phyloP scores from a whole-genome alignment of 2,329 filamentous ascomycete species.

The Aplosporella prunicola region DNA sequence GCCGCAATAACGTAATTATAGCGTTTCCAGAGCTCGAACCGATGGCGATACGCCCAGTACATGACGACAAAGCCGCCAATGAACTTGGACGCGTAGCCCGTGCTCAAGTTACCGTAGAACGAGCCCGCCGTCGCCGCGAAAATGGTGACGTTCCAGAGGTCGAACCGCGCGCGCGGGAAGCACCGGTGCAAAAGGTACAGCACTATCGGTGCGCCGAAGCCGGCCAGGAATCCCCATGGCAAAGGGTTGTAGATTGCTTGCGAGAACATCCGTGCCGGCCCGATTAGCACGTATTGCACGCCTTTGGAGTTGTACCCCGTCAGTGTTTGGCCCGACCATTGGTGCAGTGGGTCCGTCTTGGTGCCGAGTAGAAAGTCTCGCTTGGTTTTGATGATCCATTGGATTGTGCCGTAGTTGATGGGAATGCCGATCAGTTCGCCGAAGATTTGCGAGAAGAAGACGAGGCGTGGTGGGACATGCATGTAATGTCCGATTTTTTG shows the following conservation, averaged over 20 bases:
- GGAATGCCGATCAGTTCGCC: conserved; percentile 50
- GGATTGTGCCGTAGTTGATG: conserved; percentile 52
- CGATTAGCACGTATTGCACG: conserved; percentile 52
- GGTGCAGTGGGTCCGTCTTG: conserved; percentile 45
- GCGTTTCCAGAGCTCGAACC: conserved; percentile 48
- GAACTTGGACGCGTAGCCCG: conserved; percentile 47
- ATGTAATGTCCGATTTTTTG: conserved; percentile 57
- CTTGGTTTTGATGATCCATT: conserved; percentile 51
- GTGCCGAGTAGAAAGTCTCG: conserved; percentile 45
- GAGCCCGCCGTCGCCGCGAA: conserved; percentile 47
- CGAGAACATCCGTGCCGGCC: conserved; percentile 42
- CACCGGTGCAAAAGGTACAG: conserved; percentile 44
- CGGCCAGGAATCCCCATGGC: conserved; percentile 46
- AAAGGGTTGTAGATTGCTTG: conserved; percentile 40
- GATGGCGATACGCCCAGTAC: conserved; percentile 48
- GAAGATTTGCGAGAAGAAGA: conserved; percentile 54
- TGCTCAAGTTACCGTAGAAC: conserved; percentile 54
- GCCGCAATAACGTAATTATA: conserved; percentile 55
- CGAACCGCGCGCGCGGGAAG: conserved; percentile 47
- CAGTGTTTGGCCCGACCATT: conserved; percentile 52
- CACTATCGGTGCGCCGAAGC: conserved; percentile 36
- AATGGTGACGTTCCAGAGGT: conserved; percentile 53
- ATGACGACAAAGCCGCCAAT: conserved; percentile 53
- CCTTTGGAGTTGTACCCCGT: conserved; percentile 44
- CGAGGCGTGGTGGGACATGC: conserved; percentile 49